A percentile compares a stretch with the other conserved stretches of the same genome.
These are phyloP conservation scores for Cercospora sojina DNA, from an alignment of 2,329 filamentous ascomycete genomes.

Conservation along the genomic window DNA sequence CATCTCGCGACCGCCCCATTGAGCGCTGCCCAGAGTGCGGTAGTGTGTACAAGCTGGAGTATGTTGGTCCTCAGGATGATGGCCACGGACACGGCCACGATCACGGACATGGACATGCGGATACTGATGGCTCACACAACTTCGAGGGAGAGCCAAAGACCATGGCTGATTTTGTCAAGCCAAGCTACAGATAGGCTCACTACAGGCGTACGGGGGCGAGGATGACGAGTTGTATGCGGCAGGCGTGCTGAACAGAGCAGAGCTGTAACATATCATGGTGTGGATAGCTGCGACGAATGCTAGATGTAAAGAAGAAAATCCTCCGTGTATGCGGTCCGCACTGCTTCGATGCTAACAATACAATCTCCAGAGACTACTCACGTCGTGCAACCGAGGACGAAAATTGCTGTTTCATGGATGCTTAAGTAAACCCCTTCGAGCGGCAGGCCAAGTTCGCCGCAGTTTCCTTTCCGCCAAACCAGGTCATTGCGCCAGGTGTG, in stretches of 20 bases:
- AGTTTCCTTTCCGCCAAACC: constrained; percentile 17
- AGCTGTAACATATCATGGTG: constrained; percentile 21
- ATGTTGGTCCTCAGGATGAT: constrained; percentile 79
- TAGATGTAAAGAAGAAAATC: constrained; percentile 6
- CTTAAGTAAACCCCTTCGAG: not conserved
- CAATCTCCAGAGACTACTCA: not conserved
- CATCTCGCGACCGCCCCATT: constrained; percentile 83
- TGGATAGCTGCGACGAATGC: constrained; percentile 23
- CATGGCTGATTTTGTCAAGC: constrained; percentile 93
- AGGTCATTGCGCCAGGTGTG: constrained; percentile 6
- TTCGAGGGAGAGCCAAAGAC: constrained; percentile 83
- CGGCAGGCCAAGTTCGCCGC: not conserved
- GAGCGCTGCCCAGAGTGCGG: constrained; percentile 98
- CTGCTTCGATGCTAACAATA: not conserved
- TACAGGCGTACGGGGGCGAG: not conserved
- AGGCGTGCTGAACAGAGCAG: constrained; percentile 16
- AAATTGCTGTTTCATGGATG: not conserved
- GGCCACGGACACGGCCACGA: constrained; percentile 53
- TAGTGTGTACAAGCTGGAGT: constrained; percentile 96
- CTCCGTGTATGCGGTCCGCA: not conserved
- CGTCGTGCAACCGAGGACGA: not conserved
- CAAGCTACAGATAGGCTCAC: constrained; percentile 75
- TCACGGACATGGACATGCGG: constrained; percentile 46
- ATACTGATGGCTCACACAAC: constrained; percentile 52
- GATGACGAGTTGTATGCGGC: constrained; percentile 4